Percentiles rank a stretch among this genome's conserved stretches.
Conservation (phyloP, 2,329 filamentous ascomycete species). For the Monosporascus sp. region DNA sequence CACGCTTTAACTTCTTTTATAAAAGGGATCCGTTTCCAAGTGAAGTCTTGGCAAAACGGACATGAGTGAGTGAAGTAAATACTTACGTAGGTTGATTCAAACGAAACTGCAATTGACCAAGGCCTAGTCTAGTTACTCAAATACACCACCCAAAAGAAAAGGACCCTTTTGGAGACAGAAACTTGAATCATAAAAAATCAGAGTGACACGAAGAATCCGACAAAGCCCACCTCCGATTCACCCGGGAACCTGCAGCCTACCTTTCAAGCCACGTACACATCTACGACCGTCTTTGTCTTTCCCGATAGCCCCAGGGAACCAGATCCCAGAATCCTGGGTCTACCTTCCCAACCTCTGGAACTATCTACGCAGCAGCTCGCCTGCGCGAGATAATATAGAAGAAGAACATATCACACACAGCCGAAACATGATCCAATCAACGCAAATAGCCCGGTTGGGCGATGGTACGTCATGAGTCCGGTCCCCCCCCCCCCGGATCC, state of each 20-base stretch:
- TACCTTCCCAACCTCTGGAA: not conserved
- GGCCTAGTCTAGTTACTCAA: too few species aligned
- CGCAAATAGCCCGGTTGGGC: slow-evolving; percentile 79
- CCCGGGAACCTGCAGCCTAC: slow-evolving; percentile 4
- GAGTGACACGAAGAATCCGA: not conserved
- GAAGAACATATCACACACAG: not conserved
- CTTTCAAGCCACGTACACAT: slow-evolving; percentile 17
- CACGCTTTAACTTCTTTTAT: too few species aligned
- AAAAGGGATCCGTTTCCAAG: too few species aligned
- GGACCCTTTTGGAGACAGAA: too few species aligned
- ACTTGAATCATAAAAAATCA: not conserved
- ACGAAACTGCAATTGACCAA: too few species aligned
- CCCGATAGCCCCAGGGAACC: not conserved
- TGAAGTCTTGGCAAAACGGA: too few species aligned
- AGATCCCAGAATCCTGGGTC: not conserved
- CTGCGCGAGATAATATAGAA: too few species aligned
- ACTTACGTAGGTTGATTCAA: too few species aligned
- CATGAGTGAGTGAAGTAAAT: too few species aligned
- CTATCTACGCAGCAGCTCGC: not conserved
- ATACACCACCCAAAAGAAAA: too few species aligned
- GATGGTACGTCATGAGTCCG: slow-evolving; percentile 57
- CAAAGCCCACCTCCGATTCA: not conserved
- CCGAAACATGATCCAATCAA: slow-evolving; percentile 74
- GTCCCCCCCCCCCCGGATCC: not conserved
- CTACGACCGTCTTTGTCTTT: not conserved